A percentile compares a stretch with the other conserved stretches of the same genome.
These are phyloP conservation scores for Sordariomycetes sp. DNA, from an alignment of 2,329 filamentous ascomycete genomes.

Conservation along the genomic window DNA sequence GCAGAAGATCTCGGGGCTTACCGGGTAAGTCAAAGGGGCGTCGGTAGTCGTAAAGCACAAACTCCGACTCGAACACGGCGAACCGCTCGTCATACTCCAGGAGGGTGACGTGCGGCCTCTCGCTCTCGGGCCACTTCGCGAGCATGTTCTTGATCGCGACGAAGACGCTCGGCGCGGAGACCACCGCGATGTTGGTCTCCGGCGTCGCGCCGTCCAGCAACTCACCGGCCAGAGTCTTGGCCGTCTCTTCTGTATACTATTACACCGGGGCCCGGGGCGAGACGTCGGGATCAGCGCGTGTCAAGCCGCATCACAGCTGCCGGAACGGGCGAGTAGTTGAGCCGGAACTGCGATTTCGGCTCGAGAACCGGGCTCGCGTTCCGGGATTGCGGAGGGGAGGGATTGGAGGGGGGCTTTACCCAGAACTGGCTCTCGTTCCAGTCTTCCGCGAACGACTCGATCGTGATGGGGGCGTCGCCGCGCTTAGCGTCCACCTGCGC, in stretches of 20 bases:
- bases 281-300: not conserved
- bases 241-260: conserved; percentile 62
- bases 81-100: conserved; percentile 68
- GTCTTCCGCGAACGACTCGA: conserved; percentile 64
- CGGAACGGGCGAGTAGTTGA: not conserved
- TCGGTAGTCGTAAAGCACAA: conserved; percentile 61
- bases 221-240: conserved; percentile 46
- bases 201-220: conserved; percentile 47
- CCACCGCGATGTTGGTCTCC: conserved; percentile 49
- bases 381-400: not conserved
- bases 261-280: not conserved
- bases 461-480: conserved; percentile 26
- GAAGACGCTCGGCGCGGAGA: conserved; percentile 68
- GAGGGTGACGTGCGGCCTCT: conserved; percentile 44
- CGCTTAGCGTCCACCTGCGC: conserved; percentile 38
- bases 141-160: conserved; percentile 61
- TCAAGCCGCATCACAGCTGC: not conserved
- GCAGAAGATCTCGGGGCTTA: conserved; percentile 14
- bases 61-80: conserved; percentile 55
- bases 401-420: conserved; percentile 28
- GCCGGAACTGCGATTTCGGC: not conserved
- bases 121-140: conserved; percentile 10
- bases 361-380: not conserved
- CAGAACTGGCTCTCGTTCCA: conserved; percentile 81
- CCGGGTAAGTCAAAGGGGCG: conserved; percentile 52